A percentile compares a stretch with the other conserved stretches of the same genome.
Evolutionary conservation across 805 yeast species (phyloP).

Genomic region (Candida loeiensis): DNA sequence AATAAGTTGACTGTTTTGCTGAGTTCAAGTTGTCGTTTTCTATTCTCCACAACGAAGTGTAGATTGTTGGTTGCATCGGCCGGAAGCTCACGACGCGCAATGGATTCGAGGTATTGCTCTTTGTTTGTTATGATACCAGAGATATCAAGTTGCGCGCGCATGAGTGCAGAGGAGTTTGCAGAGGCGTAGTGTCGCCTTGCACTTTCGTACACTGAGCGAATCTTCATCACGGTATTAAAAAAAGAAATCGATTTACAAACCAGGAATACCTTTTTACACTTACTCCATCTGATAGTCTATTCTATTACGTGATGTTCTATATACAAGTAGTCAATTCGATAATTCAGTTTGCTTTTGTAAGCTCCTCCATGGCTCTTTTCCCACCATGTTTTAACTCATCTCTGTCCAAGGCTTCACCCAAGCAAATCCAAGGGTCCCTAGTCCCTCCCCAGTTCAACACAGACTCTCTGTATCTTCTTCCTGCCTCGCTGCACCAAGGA

Average conservation of each 20-base stretch:
- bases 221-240: background rate
- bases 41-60: slow-evolving; percentile 23
- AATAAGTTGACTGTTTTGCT: slow-evolving; percentile 22
- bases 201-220: background rate
- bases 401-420: slow-evolving; percentile 72
- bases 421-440: slow-evolving; percentile 80
- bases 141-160: slow-evolving; percentile 25
- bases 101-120: slow-evolving; percentile 23
- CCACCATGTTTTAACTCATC: slow-evolving; percentile 65
- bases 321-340: background rate
- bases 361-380: slow-evolving; percentile 58
- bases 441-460: slow-evolving; percentile 94
- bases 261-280: background rate
- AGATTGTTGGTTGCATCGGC: slow-evolving; percentile 16
- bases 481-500: slow-evolving; percentile 71
- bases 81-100: slow-evolving; percentile 25
- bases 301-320: background rate
- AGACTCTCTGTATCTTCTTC: slow-evolving; percentile 65
- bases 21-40: slow-evolving; percentile 23
- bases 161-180: slow-evolving; percentile 14
- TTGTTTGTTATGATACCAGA: slow-evolving; percentile 19
- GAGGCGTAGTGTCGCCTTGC: background rate
- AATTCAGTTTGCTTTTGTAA: slow-evolving; percentile 12
- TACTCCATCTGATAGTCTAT: background rate
- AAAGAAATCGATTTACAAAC: background rate